Conservation (phyloP, 352 stramenopile species). For the Globisporangium ultimum region DNA sequence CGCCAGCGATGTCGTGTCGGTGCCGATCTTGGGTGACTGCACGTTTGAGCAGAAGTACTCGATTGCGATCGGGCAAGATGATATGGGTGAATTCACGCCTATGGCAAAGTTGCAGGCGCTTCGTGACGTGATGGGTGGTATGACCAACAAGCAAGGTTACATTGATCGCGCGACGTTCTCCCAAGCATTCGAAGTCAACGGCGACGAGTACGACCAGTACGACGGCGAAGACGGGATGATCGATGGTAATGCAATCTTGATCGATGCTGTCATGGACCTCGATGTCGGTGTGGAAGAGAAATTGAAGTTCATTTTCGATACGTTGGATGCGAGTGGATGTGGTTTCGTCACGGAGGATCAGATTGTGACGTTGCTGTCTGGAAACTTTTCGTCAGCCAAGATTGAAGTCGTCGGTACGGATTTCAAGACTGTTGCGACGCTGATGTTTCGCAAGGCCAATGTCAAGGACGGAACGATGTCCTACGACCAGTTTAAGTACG, state of each 20-base stretch:
- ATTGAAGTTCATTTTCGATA: slow-evolving; percentile 84
- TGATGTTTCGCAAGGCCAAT: slow-evolving; percentile 73
- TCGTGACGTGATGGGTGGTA: slow-evolving; percentile 70
- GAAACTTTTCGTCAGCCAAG: slow-evolving; percentile 72
- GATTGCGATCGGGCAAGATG: slow-evolving; percentile 61
- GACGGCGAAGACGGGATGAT: slow-evolving; percentile 48
- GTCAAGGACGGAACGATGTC: slow-evolving; percentile 58
- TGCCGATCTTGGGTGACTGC: slow-evolving; percentile 68
- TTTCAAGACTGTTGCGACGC: slow-evolving; percentile 51
- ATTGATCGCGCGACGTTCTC: slow-evolving; percentile 78
- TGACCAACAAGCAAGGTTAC: slow-evolving; percentile 57
- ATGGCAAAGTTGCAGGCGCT: slow-evolving; percentile 65
- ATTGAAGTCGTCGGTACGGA: slow-evolving; percentile 75
- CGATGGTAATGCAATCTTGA: slow-evolving; percentile 73
- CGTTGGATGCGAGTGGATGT: slow-evolving; percentile 50
- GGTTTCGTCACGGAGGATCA: slow-evolving; percentile 61
- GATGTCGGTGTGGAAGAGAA: slow-evolving; percentile 74
- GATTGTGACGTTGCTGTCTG: slow-evolving; percentile 56
- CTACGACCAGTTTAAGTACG: slow-evolving; percentile 58
- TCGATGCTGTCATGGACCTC: slow-evolving; percentile 78
- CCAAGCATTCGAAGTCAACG: slow-evolving; percentile 63
- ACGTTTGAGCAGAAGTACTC: slow-evolving; percentile 65
- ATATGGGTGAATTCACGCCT: slow-evolving; percentile 26
- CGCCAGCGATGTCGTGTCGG: slow-evolving; percentile 45
- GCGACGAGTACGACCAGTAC: slow-evolving; percentile 54